Base-by-base conservation (phyloP, 257 asterid species). In the Solanum piurae region DNA sequence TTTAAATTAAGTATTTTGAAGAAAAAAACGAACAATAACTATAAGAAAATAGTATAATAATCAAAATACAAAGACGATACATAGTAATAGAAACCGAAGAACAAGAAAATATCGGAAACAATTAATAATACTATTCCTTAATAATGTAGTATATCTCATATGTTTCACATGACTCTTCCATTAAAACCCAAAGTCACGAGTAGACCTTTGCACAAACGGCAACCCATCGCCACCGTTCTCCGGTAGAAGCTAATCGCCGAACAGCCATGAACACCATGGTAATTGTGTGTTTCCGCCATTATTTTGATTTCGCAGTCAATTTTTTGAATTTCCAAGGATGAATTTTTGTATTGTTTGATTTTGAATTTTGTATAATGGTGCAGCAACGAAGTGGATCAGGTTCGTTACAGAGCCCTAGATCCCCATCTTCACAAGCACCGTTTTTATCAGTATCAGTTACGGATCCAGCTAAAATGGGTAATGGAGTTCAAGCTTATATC, bases 401-500 rank as follows among this genome's bases (percentile, higher is more conserved):
- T 88, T 86, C 90, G 76, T 76, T 90, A 46, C 98, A 92, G 89
- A 95, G 97, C 95, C 99, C 99, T 87, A 94, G 98, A 95, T 96
- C 99, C 13, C 94, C 98, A 83, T 88, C 94, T 42, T 92, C 98
- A 40, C 96, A 92, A 75, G 88, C 91, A n/a, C 98, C 95, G 85
- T 94, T 88, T 89, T 83, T 97, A 44, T 91, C 93, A 25, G 99
- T 96, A 8, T 94, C 98, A n/a, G 98, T 97, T 38, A 90, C 95
- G 44, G 99, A 96, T 94, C 99, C 99, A 60, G 99, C 99, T 91
- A 97, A 97, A 87, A 96, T 97, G 99, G 99, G 98, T 37, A 96
- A 92, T 86, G 98, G 99, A 80, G 99, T 97, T 88, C 99, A 97
- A 94, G 93, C 99, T 76, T 97, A 97, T 86, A 94, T 97, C 72